Evolutionary conservation across 805 yeast species (phyloP), one percentile per base, ranked within the genome.

Genomic region (Lachancea fermentati): DNA sequence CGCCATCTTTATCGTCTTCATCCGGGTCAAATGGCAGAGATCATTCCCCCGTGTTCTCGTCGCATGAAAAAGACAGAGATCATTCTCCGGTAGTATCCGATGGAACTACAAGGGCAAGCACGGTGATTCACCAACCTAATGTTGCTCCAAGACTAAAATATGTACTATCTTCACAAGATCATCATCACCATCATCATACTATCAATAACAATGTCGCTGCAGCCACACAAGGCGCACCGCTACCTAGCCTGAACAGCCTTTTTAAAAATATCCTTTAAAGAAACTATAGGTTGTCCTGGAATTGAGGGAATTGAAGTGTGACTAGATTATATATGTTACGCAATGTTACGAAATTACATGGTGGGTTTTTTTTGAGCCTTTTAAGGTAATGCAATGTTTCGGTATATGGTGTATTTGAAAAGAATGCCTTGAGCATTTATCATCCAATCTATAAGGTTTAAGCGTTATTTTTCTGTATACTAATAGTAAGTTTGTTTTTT

Each of bases 241-340:
- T 57, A 37, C 62, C 62, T 18, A 49, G 60, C 33, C 51, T 57
- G 14, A 52, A 46, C 37, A 45, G 54, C n/a, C 49, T 55, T 25
- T 47, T 57, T 34, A 52, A 54, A 37, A 52, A 51, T 28, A 54
- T 55, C 35, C 41, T 51, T 32, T 51, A 39, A 41, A n/a, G 24
- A 22, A 22, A 22, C 26, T 22, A 11, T 11, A 22, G 26, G 26
- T 22, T 22, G 26, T 22, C 26, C n/a, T n/a, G n/a, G n/a, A 22
- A 22, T 7, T 7, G 26, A 7, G 26, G 26, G 26, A 11, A 7
- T 22, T 22, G 11, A 11, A 22, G 26, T 22, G 26, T 22, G 26
- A 22, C 26, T 22, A 22, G 26, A 22, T 22, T 22, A 22, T 11
- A 22, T 22, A 22, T 22, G 26, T 22, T 22, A 22, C 26, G 26